Percentiles rank a stretch among this genome's conserved stretches.
Conservation (phyloP, 176 grass and related monocot genomes). For the Guadua angustifolia region DNA sequence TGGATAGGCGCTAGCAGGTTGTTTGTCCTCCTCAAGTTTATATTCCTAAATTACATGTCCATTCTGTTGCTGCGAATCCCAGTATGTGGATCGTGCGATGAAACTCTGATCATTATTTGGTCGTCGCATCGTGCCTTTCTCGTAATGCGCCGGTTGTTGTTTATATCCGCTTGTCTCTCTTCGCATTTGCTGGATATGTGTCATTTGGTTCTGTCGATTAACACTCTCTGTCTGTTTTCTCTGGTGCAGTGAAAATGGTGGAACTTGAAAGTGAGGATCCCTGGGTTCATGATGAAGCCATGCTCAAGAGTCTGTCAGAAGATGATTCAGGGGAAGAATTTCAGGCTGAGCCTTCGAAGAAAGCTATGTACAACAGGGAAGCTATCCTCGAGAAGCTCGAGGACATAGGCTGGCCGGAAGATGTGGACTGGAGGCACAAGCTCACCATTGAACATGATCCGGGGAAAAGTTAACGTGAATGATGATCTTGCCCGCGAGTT, state of each 20-base stretch:
- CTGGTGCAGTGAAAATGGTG: slow-evolving; percentile 46
- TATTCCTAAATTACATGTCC: not conserved
- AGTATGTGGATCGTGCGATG: not conserved
- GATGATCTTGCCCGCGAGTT: slow-evolving; percentile 87
- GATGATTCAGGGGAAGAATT: slow-evolving; percentile 62
- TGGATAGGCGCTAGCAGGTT: no score
- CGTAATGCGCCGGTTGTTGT: not conserved
- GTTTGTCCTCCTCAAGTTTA: not conserved
- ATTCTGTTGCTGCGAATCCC: not conserved
- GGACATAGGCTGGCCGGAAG: slow-evolving; percentile 78
- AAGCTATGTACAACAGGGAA: slow-evolving; percentile 76
- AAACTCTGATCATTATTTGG: not conserved
- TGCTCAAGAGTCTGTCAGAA: slow-evolving; percentile 47
- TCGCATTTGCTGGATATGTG: not conserved
- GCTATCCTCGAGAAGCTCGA: slow-evolving; percentile 74
- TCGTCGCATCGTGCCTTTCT: not conserved
- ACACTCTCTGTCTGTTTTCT: not conserved
- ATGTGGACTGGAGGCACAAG: slow-evolving; percentile 87
- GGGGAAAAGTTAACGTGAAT: slow-evolving; percentile 76
- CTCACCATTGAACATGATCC: slow-evolving; percentile 69
- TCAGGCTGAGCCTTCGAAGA: slow-evolving; percentile 59
- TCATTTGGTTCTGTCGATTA: not conserved
- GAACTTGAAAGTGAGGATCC: slow-evolving; percentile 20
- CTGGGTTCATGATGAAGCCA: slow-evolving; percentile 31
- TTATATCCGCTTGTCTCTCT: not conserved